Evolutionary conservation across 805 yeast species (phyloP), one percentile per base, ranked within the genome.

Genomic region (Yarrowia sp.): DNA sequence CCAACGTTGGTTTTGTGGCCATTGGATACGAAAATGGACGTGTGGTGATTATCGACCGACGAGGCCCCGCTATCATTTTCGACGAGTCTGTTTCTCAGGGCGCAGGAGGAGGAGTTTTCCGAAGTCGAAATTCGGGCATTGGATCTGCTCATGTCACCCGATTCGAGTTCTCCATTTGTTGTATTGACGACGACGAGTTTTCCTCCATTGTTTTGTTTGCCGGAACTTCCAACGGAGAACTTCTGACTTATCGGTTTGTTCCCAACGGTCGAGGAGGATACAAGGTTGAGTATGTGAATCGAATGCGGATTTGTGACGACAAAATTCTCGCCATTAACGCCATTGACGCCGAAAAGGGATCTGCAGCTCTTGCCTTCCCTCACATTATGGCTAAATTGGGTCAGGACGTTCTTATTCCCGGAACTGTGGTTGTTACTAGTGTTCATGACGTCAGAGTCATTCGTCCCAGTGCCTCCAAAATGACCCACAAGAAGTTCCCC

Each of bases 1-100:
- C 92, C 67, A 82, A 87, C 67, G 80, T 91, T 56, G 97, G 97
- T 0, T 92, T 95, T 77, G 89, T 88, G 9, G 95, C 89, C 0
- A 78, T 90, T 44, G 96, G 89, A 0, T 91, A 88, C 73, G 82
- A 81, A 51, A 81, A 86, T 14, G 98, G 98, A n/a, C 80, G 84
- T 36, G 67, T 93, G 17, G 75, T 87, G 1, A 85, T 93, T 0
- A 77, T 92, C 66, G 98, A 93, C 75, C 79, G 89, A 64, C 80
- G 97, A 24, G 78, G 86, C 3, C 92, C 92, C 0, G 91, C 90
- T 0, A 75, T 86, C 7, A 86, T 89, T 28, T 78, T 77, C 66
- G 33, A 72, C 76, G 30, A 58, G 59, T 16, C 52, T 58, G 22
- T 41, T 28, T 17, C 38, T 16, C 26, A 3, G 4, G 19, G 26